Evolutionary conservation across 1,284 basidiomycete species (phyloP).

Genomic region (Ustilago cynodontis): DNA sequence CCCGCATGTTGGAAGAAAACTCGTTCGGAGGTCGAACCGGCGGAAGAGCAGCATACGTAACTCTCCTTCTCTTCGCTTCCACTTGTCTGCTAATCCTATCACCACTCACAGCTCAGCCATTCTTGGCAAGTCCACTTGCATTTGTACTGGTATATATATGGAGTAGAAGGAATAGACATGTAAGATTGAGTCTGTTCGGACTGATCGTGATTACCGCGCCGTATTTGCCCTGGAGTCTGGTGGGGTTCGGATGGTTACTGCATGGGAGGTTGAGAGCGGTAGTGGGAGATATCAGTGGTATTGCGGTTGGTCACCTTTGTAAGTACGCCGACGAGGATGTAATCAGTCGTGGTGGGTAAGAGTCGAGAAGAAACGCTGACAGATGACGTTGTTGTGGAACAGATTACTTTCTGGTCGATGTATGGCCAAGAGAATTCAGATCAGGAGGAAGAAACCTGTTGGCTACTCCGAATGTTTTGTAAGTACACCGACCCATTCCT

Average conservation of each 20-base stretch:
- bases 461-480: slow-evolving; percentile 83
- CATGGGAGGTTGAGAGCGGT: slow-evolving; percentile 88
- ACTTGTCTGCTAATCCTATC: slow-evolving; percentile 73
- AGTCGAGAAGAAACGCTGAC: not conserved
- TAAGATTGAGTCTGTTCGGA: slow-evolving; percentile 94
- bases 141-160: slow-evolving; percentile 92
- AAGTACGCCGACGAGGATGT: slow-evolving; percentile 20
- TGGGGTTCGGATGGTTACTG: slow-evolving; percentile 87
- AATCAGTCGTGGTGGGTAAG: not conserved
- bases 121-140: slow-evolving; percentile 49
- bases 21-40: slow-evolving; percentile 86
- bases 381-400: not conserved
- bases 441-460: slow-evolving; percentile 81
- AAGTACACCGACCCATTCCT: slow-evolving; percentile 72
- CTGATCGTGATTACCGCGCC: slow-evolving; percentile 93
- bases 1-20: slow-evolving; percentile 93
- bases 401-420: slow-evolving; percentile 88
- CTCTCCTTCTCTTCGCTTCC: slow-evolving; percentile 84
- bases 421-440: slow-evolving; percentile 92
- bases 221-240: slow-evolving; percentile 90
- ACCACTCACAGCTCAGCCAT: slow-evolving; percentile 70
- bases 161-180: slow-evolving; percentile 91
- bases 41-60: slow-evolving; percentile 87
- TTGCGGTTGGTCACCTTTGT: slow-evolving; percentile 66
- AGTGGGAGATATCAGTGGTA: slow-evolving; percentile 79